A percentile compares a stretch with the other conserved stretches of the same genome.
Evolutionary conservation across 306 rosid species (phyloP).

Genomic region (Senna tora): DNA sequence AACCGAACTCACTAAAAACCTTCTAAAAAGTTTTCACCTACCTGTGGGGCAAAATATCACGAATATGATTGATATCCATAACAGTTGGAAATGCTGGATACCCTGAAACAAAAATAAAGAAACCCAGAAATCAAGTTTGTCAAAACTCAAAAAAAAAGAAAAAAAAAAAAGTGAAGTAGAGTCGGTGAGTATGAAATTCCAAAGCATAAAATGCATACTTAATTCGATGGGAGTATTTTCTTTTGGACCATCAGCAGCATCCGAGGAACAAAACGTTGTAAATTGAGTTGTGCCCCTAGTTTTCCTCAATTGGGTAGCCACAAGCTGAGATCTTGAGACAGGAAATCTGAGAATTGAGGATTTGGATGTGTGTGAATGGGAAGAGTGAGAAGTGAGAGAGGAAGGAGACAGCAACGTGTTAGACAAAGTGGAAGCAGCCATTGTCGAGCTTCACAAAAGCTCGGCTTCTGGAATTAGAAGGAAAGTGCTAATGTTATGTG

Average conservation of each 20-base stretch:
- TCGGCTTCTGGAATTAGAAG: background rate
- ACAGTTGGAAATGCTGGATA: constrained; percentile 84
- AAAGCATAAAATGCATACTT: constrained; percentile 40
- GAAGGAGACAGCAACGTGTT: constrained; percentile 38
- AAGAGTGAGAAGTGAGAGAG: constrained; percentile 29
- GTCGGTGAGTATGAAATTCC: background rate
- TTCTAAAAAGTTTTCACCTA: constrained; percentile 14
- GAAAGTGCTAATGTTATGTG: too few relatives aligned
- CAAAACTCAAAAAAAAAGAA: too few relatives aligned
- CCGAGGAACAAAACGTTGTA: constrained; percentile 43
- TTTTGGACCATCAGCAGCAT: constrained; percentile 42
- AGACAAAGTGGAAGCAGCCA: constrained; percentile 50
- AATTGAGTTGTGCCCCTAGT: constrained; percentile 31
- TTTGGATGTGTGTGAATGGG: constrained; percentile 28
- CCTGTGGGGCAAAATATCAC: constrained; percentile 89
- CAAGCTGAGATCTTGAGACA: constrained; percentile 46
- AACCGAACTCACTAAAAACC: background rate
- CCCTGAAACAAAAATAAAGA: constrained; percentile 45
- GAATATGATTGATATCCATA: constrained; percentile 82
- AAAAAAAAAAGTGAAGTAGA: too few relatives aligned
- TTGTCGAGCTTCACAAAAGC: constrained; percentile 30
- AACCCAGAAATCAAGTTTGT: background rate
- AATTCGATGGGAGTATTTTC: constrained; percentile 62
- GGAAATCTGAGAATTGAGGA: constrained; percentile 39
- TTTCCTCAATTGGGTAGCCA: constrained; percentile 31